These are phyloP conservation scores for Graphilbum sp. DNA, from an alignment of 2,329 filamentous ascomycete genomes.

Conservation along the genomic window DNA sequence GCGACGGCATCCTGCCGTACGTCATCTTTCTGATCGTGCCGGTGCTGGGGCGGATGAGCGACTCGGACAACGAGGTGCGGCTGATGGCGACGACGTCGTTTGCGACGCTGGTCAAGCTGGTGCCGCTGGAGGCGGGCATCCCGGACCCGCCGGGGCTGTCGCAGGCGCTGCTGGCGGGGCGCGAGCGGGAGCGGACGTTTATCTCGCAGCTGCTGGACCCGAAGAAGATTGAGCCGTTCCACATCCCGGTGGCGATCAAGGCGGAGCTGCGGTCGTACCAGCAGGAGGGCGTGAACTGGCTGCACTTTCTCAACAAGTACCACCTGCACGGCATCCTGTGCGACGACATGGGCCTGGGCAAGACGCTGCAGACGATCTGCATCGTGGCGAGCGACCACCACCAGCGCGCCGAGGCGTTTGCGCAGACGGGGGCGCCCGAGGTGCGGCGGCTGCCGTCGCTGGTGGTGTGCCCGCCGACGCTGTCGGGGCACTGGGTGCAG, in stretches of 20 bases:
- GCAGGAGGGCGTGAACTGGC: slow-evolving; percentile 97
- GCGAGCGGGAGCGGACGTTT: slow-evolving; percentile 89
- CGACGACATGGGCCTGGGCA: slow-evolving; percentile 97
- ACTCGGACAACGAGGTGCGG: slow-evolving; percentile 90
- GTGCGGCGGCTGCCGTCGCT: slow-evolving; percentile 69
- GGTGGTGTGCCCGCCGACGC: slow-evolving; percentile 88
- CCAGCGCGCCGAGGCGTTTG: slow-evolving; percentile 76
- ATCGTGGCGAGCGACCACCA: slow-evolving; percentile 98
- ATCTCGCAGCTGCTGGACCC: slow-evolving; percentile 92
- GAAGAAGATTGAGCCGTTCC: slow-evolving; percentile 89
- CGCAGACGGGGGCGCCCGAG: slow-evolving; percentile 64
- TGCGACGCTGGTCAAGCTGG: slow-evolving; percentile 89
- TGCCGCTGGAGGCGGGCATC: slow-evolving; percentile 91
- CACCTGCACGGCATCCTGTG: slow-evolving; percentile 96
- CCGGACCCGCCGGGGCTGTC: slow-evolving; percentile 90
- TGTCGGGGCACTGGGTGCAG: slow-evolving; percentile 97
- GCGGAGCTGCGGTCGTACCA: slow-evolving; percentile 93
- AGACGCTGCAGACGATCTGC: slow-evolving; percentile 92
- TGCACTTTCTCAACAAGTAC: slow-evolving; percentile 94
- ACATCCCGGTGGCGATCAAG: slow-evolving; percentile 92
- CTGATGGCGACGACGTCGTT: slow-evolving; percentile 93
- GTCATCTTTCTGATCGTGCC: slow-evolving; percentile 98
- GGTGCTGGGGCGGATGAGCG: slow-evolving; percentile 93
- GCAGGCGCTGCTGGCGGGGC: slow-evolving; percentile 69
- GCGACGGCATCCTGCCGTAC: slow-evolving; percentile 86